Conservation (phyloP, 805 yeast genomes). For the Ogataea paraovalis region DNA sequence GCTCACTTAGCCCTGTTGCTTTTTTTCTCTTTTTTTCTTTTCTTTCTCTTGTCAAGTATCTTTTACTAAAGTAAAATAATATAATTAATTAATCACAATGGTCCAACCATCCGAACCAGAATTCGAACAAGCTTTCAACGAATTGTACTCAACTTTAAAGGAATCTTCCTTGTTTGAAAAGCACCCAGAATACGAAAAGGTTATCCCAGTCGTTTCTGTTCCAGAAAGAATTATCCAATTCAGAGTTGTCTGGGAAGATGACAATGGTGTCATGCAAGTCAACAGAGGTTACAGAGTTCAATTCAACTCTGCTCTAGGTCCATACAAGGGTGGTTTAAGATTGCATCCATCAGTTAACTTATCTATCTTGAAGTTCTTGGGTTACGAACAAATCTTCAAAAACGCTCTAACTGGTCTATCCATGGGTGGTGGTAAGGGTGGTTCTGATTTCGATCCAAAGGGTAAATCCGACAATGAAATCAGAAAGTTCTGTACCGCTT, state of each 20-base stretch:
- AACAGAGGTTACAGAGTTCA: slow-evolving; percentile 98
- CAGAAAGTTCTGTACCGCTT: slow-evolving; percentile 93
- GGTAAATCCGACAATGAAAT: slow-evolving; percentile 90
- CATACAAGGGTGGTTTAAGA: slow-evolving; percentile 98
- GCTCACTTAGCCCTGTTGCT: neutral
- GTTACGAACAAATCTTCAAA: slow-evolving; percentile 98
- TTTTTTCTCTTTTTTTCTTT: neutral
- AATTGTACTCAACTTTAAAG: slow-evolving; percentile 80
- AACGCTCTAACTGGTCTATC: slow-evolving; percentile 94
- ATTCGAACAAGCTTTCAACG: slow-evolving; percentile 98
- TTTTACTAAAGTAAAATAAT: neutral
- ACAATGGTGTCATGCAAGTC: slow-evolving; percentile 84
- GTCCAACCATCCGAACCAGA: slow-evolving; percentile 93
- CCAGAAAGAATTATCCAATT: slow-evolving; percentile 97
- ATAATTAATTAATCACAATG: slow-evolving; percentile 36
- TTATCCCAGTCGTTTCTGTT: slow-evolving; percentile 82
- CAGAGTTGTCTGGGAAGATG: slow-evolving; percentile 98
- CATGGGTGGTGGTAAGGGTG: slow-evolving; percentile 99
- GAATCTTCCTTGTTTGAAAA: slow-evolving; percentile 86
- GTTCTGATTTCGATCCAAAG: slow-evolving; percentile 96
- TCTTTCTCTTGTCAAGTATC: slow-evolving; percentile 1
- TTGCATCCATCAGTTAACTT: slow-evolving; percentile 96
- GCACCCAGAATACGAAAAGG: slow-evolving; percentile 87
- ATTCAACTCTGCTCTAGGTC: slow-evolving; percentile 97
- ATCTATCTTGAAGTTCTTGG: slow-evolving; percentile 91